Evolutionary conservation across 192 early-diverging fungal species (phyloP).

Genomic region (Coemansia sp.): DNA sequence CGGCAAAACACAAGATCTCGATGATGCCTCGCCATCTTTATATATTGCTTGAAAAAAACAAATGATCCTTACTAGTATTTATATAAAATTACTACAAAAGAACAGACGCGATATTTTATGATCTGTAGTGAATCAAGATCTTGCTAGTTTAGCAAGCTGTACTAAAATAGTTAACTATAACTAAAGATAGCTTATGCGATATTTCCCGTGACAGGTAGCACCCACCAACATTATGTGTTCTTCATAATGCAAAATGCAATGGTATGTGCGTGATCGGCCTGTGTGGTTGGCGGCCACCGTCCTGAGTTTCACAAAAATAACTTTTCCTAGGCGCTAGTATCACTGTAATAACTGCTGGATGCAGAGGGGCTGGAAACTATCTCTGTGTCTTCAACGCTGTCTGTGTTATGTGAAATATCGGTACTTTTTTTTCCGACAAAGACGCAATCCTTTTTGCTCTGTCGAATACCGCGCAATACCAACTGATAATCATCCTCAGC

Average conservation of each 20-base stretch:
- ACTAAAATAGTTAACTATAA: neutral
- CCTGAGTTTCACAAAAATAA: neutral
- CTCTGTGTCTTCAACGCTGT: slow-evolving; percentile 17
- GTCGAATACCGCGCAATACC: slow-evolving; percentile 31
- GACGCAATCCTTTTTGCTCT: slow-evolving; percentile 17
- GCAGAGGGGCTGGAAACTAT: slow-evolving; percentile 21
- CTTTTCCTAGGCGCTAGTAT: neutral
- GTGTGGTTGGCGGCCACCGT: no score
- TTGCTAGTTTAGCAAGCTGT: neutral
- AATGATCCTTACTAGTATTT: neutral
- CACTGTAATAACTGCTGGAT: slow-evolving; percentile 29
- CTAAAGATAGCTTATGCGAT: neutral
- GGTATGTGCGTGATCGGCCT: no score
- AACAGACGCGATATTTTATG: neutral
- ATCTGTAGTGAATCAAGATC: neutral
- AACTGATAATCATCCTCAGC: slow-evolving; percentile 41
- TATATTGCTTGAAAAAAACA: neutral
- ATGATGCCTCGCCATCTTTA: slow-evolving; percentile 75
- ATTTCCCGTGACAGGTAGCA: neutral
- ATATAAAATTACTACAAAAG: neutral
- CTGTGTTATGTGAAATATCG: slow-evolving; percentile 11
- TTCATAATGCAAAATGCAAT: no score
- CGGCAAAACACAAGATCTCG: slow-evolving; percentile 94
- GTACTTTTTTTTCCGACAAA: slow-evolving; percentile 26
- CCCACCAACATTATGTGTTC: no score